phyloP scores from a whole-genome alignment of 2,329 filamentous ascomycete genomes.

The Chalara sp. region DNA sequence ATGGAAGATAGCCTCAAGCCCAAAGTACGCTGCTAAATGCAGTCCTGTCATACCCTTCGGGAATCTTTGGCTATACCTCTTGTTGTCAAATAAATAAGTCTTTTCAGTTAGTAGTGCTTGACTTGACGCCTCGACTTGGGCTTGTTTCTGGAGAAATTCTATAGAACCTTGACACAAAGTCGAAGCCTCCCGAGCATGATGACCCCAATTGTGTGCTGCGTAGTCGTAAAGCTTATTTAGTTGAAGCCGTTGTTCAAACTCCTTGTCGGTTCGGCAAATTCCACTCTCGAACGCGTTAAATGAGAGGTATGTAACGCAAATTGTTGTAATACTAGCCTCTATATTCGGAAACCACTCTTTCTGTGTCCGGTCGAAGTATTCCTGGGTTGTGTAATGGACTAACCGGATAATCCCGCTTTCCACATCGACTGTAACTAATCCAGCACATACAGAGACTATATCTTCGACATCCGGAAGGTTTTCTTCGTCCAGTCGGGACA shows the following conservation, averaged over 20 bases:
- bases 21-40: background rate
- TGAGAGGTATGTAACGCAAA: constrained; percentile 24
- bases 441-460: constrained; percentile 15
- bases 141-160: background rate
- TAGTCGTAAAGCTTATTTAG: constrained; percentile 26
- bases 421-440: constrained; percentile 20
- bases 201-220: constrained; percentile 28
- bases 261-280: constrained; percentile 11
- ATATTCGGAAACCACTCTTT: constrained; percentile 7
- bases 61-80: background rate
- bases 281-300: constrained; percentile 17
- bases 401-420: constrained; percentile 17
- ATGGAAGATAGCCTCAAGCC: background rate
- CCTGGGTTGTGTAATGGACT: constrained; percentile 22
- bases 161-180: background rate
- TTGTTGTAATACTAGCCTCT: constrained; percentile 9
- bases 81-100: background rate
- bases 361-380: constrained; percentile 17
- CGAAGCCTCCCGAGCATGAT: constrained; percentile 23
- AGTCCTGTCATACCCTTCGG: background rate
- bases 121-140: too few species aligned
- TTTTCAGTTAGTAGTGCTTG: background rate
- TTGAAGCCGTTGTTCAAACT: constrained; percentile 23
- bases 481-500: constrained; percentile 21
- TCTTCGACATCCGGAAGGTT: too few species aligned